Evolutionary conservation across 768 basidiomycete species (phyloP), one percentile per base, ranked within the genome.

Genomic region (Tremella yokohamensis): DNA sequence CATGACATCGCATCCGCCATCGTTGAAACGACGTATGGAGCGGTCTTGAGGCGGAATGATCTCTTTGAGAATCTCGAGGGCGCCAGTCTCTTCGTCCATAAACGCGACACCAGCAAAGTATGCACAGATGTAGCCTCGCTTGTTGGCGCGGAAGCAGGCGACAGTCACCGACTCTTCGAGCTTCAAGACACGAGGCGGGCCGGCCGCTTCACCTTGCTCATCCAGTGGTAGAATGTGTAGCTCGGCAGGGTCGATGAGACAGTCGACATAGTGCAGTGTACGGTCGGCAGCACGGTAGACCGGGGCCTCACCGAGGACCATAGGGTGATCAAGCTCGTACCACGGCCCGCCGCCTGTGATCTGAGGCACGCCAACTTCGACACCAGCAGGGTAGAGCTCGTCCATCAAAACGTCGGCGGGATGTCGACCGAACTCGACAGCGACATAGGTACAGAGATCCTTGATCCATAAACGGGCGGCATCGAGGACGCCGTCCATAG

Each of bases 261-360:
- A 63, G 45, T 63, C 62, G 45, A 63, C 62, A 26, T 63, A 63
- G 22, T 63, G 62, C 20, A 63, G 24, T 4, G 62, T 63, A 1
- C 52, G 55, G 40, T 63, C 62, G 22, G 58, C 53, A 1, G 40
- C 62, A 37, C 62, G 57, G 49, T 52, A 63, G 8, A 63, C n/a
- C 8, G 62, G 62, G 3, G 57, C 62, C 45, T 34, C 29, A 34
- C 29, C 29, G 11, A 34, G 29, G 29, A 34, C 29, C 29, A 34
- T 34, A 11, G 29, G 29, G 29, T 34, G 29, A 34, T 34, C 29
- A 34, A 34, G 29, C 29, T 34, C 29, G 29, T 34, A 34, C 29
- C 29, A 34, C 29, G 29, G 29, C 29, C 29, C 29, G 11, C 29
- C 29, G 29, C 29, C 29, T 11, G 29, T 4, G 11, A 34, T 34